Evolutionary conservation across 2,329 filamentous ascomycete species (phyloP).

Genomic region (Hymenoscyphus scutula): DNA sequence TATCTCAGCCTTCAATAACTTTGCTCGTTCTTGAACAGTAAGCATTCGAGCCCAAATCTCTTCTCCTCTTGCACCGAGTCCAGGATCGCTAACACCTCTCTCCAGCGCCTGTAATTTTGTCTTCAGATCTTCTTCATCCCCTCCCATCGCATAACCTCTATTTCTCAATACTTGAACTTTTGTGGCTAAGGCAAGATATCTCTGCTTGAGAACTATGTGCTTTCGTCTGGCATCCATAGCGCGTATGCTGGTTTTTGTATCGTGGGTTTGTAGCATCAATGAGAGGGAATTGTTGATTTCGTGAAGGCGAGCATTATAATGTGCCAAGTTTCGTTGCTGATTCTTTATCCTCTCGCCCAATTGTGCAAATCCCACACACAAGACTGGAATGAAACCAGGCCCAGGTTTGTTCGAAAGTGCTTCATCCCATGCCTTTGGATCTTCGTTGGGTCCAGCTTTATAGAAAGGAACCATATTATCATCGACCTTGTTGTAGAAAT

Average conservation of each 20-base stretch:
- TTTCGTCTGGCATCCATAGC: slow-evolving; percentile 69
- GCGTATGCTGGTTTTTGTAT: slow-evolving; percentile 72
- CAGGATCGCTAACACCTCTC: slow-evolving; percentile 69
- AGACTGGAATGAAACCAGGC: slow-evolving; percentile 71
- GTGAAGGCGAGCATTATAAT: slow-evolving; percentile 71
- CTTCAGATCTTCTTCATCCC: slow-evolving; percentile 75
- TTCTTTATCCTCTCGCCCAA: slow-evolving; percentile 70
- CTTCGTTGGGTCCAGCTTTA: slow-evolving; percentile 66
- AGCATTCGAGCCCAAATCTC: slow-evolving; percentile 84
- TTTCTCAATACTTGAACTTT: slow-evolving; percentile 80
- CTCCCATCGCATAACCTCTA: slow-evolving; percentile 75
- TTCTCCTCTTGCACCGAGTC: slow-evolving; percentile 71
- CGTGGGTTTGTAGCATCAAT: slow-evolving; percentile 71
- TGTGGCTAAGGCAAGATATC: slow-evolving; percentile 71
- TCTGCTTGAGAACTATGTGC: slow-evolving; percentile 69
- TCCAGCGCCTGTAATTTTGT: slow-evolving; percentile 69
- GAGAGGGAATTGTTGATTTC: slow-evolving; percentile 75
- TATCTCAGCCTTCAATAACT: slow-evolving; percentile 70
- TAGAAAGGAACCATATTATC: slow-evolving; percentile 74
- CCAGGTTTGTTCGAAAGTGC: slow-evolving; percentile 77
- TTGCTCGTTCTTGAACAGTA: slow-evolving; percentile 68
- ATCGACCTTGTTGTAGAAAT: slow-evolving; percentile 85
- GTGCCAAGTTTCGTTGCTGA: slow-evolving; percentile 66
- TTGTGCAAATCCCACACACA: slow-evolving; percentile 70
- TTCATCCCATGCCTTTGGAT: slow-evolving; percentile 79